These are phyloP conservation scores for Penicillium maclennaniae DNA, from an alignment of 495 filamentous ascomycete species.

Conservation along the genomic window DNA sequence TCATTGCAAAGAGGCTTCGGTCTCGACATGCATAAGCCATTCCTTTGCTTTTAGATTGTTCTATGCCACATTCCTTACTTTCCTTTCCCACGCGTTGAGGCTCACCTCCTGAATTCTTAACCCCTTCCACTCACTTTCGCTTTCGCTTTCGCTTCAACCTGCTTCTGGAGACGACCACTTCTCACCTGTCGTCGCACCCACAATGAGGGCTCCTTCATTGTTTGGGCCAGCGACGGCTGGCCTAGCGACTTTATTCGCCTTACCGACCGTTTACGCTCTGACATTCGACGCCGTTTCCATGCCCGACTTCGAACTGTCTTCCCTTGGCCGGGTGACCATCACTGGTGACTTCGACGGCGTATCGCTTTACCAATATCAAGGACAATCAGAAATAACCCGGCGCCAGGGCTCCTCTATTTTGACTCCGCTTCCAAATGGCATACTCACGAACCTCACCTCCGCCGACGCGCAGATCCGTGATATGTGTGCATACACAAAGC, in stretches of 20 bases:
- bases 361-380: constrained; percentile 80
- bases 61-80: constrained; percentile 31
- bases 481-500: constrained; percentile 77
- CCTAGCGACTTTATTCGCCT: constrained; percentile 38
- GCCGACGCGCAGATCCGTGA: constrained; percentile 79
- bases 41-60: constrained; percentile 26
- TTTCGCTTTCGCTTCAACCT: constrained; percentile 14
- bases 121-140: constrained; percentile 6
- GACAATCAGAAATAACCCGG: constrained; percentile 65
- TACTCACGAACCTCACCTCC: constrained; percentile 65
- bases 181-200: constrained; percentile 42
- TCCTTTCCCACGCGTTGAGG: constrained; percentile 33
- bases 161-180: constrained; percentile 5
- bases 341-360: constrained; percentile 89
- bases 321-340: constrained; percentile 79
- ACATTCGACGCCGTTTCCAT: constrained; percentile 67
- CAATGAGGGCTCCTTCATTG: constrained; percentile 58
- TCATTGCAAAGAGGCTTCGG: constrained; percentile 31
- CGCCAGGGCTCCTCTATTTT: constrained; percentile 80
- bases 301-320: constrained; percentile 75
- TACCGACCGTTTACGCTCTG: constrained; percentile 49
- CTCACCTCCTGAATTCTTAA: constrained; percentile 27
- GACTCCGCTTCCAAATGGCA: constrained; percentile 79
- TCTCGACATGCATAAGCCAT: constrained; percentile 29
- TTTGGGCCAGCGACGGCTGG: constrained; percentile 52